phyloP scores from a whole-genome alignment of 139 green algal genomes.

The Volvox reticuliferus region DNA sequence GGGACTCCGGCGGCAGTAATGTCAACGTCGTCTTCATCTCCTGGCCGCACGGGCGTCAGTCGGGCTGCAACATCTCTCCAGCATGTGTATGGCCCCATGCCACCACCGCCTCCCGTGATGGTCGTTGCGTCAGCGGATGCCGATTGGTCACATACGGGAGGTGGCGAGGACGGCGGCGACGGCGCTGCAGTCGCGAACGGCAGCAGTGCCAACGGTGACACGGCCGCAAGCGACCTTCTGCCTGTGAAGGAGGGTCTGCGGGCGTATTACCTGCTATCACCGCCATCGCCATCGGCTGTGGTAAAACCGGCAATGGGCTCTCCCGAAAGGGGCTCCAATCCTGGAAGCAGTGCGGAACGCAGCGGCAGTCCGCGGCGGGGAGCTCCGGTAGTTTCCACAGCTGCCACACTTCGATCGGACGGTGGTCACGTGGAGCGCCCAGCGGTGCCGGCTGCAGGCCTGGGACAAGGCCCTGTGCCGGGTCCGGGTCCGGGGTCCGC shows the following conservation, averaged over 20 bases:
- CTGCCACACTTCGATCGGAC: background rate
- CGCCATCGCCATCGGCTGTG: background rate
- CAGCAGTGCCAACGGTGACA: no score
- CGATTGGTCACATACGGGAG: background rate
- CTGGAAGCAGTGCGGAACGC: no score
- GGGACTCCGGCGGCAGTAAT: background rate
- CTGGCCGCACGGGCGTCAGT: background rate
- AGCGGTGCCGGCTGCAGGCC: no score
- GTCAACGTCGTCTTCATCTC: background rate
- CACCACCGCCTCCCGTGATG: background rate
- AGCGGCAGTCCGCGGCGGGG: no score
- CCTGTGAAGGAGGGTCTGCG: background rate
- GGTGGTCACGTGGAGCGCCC: no score
- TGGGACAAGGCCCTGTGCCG: background rate
- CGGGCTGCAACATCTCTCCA: background rate
- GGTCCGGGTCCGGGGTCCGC: background rate
- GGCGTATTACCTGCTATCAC: background rate
- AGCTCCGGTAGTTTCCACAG: background rate
- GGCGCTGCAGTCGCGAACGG: no score
- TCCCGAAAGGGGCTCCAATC: no score
- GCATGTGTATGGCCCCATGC: background rate
- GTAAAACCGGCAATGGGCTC: background rate
- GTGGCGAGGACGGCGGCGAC: background rate
- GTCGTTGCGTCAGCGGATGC: background rate
- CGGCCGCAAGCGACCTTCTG: background rate